Evolutionary conservation across 1,284 basidiomycete species (phyloP).

Genomic region (Heterobasidion parviporum): DNA sequence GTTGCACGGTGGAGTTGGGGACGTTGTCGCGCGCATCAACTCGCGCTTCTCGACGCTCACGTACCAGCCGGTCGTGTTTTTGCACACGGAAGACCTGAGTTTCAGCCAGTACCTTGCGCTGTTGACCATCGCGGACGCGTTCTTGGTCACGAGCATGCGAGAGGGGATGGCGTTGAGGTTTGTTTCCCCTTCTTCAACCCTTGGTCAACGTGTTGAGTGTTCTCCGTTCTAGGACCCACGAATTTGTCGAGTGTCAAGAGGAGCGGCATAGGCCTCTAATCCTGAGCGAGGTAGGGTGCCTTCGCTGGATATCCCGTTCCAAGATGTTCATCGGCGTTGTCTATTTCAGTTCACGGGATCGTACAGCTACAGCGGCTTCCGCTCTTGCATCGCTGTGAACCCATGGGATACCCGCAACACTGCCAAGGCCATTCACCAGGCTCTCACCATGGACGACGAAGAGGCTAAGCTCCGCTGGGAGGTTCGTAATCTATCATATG

Average conservation of each 20-base stretch:
- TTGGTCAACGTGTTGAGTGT: not conserved
- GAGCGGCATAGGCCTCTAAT: slow-evolving; percentile 64
- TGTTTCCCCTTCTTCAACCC: not conserved
- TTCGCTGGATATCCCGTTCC: not conserved
- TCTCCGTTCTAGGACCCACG: slow-evolving; percentile 42
- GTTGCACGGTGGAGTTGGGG: slow-evolving; percentile 64
- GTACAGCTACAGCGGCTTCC: slow-evolving; percentile 80
- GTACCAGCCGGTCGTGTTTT: slow-evolving; percentile 83
- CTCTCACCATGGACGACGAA: slow-evolving; percentile 69
- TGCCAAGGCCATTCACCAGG: slow-evolving; percentile 66
- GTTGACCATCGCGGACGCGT: slow-evolving; percentile 80
- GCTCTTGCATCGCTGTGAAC: slow-evolving; percentile 79
- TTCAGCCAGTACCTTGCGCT: slow-evolving; percentile 83
- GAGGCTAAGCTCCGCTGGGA: slow-evolving; percentile 75
- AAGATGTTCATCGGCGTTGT: slow-evolving; percentile 2
- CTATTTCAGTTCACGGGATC: slow-evolving; percentile 68
- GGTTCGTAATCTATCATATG: slow-evolving; percentile 22
- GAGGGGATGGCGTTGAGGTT: slow-evolving; percentile 80
- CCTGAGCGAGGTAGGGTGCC: slow-evolving; percentile 53
- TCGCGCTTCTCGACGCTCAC: slow-evolving; percentile 76
- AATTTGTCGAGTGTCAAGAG: slow-evolving; percentile 80
- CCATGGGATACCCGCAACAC: slow-evolving; percentile 75
- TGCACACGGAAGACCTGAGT: slow-evolving; percentile 82
- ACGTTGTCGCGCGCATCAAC: slow-evolving; percentile 77
- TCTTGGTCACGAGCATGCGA: slow-evolving; percentile 75